A percentile compares a stretch with the other conserved stretches of the same genome.
These are phyloP conservation scores for Diaporthe longicolla DNA, from an alignment of 2,329 filamentous ascomycete genomes.

Conservation along the genomic window DNA sequence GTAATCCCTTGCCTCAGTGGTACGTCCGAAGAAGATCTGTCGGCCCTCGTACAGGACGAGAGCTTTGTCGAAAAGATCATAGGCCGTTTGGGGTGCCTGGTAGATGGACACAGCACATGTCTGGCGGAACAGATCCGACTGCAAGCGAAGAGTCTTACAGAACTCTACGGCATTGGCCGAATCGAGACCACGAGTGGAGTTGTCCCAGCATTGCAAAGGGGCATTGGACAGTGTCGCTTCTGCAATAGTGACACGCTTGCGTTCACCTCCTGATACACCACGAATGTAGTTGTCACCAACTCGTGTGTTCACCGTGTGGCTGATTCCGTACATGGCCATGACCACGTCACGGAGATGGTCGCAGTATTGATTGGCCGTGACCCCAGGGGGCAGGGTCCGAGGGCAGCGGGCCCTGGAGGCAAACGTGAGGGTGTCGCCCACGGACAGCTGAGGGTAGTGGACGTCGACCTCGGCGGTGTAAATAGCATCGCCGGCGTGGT, in stretches of 20 bases:
- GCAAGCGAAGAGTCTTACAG: conserved; percentile 76
- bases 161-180: conserved; percentile 83
- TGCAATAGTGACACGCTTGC: conserved; percentile 76
- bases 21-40: conserved; percentile 74
- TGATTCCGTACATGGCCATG: conserved; percentile 83
- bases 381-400: conserved; percentile 70
- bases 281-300: conserved; percentile 83
- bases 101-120: conserved; percentile 82
- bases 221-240: conserved; percentile 71
- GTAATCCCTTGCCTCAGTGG: conserved; percentile 72
- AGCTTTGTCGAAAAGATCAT: conserved; percentile 75
- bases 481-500: conserved; percentile 87
- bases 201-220: conserved; percentile 78
- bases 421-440: conserved; percentile 85
- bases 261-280: conserved; percentile 81
- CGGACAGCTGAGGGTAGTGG: conserved; percentile 82
- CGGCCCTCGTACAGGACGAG: conserved; percentile 71
- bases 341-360: conserved; percentile 78
- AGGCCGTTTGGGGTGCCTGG: conserved; percentile 75
- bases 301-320: conserved; percentile 80
- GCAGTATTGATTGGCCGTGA: conserved; percentile 68
- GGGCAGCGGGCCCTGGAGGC: conserved; percentile 80
- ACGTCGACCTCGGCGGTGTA: conserved; percentile 89
- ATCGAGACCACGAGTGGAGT: conserved; percentile 81
- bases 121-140: conserved; percentile 76